A percentile compares a stretch with the other conserved stretches of the same genome.
Conservation (phyloP, 2,329 filamentous ascomycete species). For the Botrytis elliptica region DNA sequence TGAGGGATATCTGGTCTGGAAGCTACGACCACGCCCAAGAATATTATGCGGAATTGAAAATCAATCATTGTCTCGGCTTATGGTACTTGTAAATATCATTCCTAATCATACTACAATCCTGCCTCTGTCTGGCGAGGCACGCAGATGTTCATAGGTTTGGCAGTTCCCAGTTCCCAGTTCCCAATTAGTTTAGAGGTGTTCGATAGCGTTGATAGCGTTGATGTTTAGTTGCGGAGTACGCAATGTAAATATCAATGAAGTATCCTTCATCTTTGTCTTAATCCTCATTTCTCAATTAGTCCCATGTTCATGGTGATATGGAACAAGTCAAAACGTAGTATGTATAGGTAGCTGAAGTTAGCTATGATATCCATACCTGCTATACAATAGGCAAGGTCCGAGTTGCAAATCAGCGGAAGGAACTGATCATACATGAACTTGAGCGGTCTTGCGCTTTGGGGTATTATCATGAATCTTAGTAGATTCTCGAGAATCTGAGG, state of each 20-base stretch:
- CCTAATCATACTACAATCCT: background rate
- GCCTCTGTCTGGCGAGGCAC: background rate
- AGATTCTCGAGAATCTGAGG: background rate
- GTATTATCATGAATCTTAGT: background rate
- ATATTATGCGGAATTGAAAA: background rate
- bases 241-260: background rate
- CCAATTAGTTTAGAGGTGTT: background rate
- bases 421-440: background rate
- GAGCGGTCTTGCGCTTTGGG: background rate
- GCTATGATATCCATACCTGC: background rate
- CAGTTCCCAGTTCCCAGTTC: background rate
- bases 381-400: background rate
- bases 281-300: background rate
- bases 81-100: background rate
- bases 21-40: background rate
- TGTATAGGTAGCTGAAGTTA: background rate
- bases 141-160: background rate
- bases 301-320: background rate
- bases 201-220: background rate
- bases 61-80: background rate
- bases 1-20: background rate
- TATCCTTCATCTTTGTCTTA: background rate
- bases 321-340: background rate
- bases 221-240: background rate
- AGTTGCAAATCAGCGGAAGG: background rate